A percentile compares a stretch with the other conserved stretches of the same genome.
Conservation (phyloP, 805 yeast genomes). For the Pichia rugopelliculosa region DNA sequence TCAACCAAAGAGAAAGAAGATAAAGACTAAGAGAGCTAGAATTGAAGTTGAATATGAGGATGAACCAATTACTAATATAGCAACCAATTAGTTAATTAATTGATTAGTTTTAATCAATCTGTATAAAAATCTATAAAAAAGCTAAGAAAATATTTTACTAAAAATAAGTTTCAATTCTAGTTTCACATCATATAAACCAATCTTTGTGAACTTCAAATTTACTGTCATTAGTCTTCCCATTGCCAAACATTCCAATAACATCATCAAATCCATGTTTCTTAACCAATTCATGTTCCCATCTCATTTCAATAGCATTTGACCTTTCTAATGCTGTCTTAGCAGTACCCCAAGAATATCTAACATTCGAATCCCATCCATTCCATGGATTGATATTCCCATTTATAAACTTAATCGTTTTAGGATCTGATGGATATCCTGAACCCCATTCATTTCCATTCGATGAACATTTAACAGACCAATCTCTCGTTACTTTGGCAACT, state of each 20-base stretch:
- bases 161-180: no score
- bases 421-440: slow-evolving; percentile 93
- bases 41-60: slow-evolving; percentile 67
- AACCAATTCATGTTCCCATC: slow-evolving; percentile 49
- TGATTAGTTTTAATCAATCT: background rate
- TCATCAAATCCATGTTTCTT: slow-evolving; percentile 9
- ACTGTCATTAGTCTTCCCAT: background rate
- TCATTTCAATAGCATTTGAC: slow-evolving; percentile 41
- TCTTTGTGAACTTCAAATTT: slow-evolving; percentile 1
- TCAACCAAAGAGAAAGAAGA: slow-evolving; percentile 39
- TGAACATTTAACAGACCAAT: slow-evolving; percentile 29
- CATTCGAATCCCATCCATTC: slow-evolving; percentile 76
- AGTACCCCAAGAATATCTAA: slow-evolving; percentile 93
- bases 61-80: slow-evolving; percentile 29
- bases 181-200: slow-evolving; percentile 2
- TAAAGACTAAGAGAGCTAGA: slow-evolving; percentile 61
- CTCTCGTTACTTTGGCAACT: slow-evolving; percentile 95
- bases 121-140: no score
- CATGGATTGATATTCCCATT: slow-evolving; percentile 53
- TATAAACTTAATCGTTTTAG: slow-evolving; percentile 77
- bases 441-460: slow-evolving; percentile 42
- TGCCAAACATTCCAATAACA: slow-evolving; percentile 5
- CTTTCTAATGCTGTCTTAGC: slow-evolving; percentile 62
- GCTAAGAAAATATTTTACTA: no score
- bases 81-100: slow-evolving; percentile 6